Evolutionary conservation across 1,139 yeast species (phyloP), one percentile per base, ranked within the genome.

Genomic region (Sugiyamaella neomexicana): DNA sequence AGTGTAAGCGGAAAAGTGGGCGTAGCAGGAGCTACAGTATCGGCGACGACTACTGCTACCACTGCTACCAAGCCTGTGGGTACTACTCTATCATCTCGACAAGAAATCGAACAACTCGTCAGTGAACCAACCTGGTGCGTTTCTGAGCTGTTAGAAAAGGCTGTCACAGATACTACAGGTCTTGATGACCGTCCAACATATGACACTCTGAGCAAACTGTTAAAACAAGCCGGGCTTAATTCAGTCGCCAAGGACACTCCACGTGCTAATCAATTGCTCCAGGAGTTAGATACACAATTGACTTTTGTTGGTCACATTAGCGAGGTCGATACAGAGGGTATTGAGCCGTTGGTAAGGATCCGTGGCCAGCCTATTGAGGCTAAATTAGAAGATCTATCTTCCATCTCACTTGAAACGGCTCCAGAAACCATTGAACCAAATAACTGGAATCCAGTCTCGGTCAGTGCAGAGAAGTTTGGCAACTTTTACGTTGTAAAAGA

Each of bases 281-380:
- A 55, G 6, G 71, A 71, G 46, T 62, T 72, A 34, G 59, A 62
- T 20, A 67, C 65, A 44, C 75, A 72, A 62, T 63, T 72, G 39
- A 66, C 64, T 32, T 72, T 72, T 56, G 72, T 72, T 1, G 70
- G 71, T 58, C 68, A 65, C 34, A 64, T 72, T 31, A 62, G 67
- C 12, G 63, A 63, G 12, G 71, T 70, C 2, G 68, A 71, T 40
- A 71, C 75, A 1, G 56, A 55, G 2, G 67, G 65, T 5, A 57
- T 68, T 17, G 65, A 60, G 50, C 75, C 75, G 4, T 58, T 72
- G 16, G 65, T 66, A 5, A 61, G 74, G 5, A 60, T 72, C 25
- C 69, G 69, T 23, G 65, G 64, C 8, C 54, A 54, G 5, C 54
- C 61, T 29, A 53, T 57, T 23, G 51, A 54, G 23, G 57, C 58